A percentile compares a stretch with the other conserved stretches of the same genome.
phyloP scores from a whole-genome alignment of 2,329 filamentous ascomycete genomes.

The Neurospora sp. region DNA sequence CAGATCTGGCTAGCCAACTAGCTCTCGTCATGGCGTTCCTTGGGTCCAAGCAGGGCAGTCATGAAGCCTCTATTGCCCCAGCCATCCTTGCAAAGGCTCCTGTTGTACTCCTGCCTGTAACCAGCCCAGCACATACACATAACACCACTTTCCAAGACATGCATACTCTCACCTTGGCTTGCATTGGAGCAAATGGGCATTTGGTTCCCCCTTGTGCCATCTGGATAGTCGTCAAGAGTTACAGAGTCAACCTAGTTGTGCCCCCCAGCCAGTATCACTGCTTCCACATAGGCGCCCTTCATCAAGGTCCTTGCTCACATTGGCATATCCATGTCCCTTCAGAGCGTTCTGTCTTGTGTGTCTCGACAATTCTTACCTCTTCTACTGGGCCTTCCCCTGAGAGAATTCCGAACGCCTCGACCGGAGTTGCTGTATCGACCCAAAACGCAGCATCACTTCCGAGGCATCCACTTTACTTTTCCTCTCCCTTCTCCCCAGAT shows the following conservation, averaged over 20 bases:
- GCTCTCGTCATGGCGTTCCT: neutral
- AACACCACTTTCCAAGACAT: neutral
- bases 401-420: neutral
- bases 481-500: neutral
- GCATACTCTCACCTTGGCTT: neutral
- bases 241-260: neutral
- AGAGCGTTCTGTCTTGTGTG: neutral
- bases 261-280: neutral
- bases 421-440: neutral
- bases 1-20: neutral
- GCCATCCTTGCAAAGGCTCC: neutral
- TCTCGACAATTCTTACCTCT: slow-evolving; percentile 1
- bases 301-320: neutral
- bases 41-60: neutral
- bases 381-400: neutral
- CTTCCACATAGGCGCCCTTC: neutral
- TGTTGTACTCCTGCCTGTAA: neutral
- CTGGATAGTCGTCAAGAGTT: neutral
- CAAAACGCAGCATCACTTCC: neutral
- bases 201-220: neutral
- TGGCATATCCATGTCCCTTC: neutral
- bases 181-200: neutral
- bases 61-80: neutral
- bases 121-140: neutral
- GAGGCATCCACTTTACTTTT: neutral